Percentiles rank a stretch among this genome's conserved stretches.
Evolutionary conservation across 2,329 filamentous ascomycete species (phyloP).

Genomic region (Trichophyton equinum): DNA sequence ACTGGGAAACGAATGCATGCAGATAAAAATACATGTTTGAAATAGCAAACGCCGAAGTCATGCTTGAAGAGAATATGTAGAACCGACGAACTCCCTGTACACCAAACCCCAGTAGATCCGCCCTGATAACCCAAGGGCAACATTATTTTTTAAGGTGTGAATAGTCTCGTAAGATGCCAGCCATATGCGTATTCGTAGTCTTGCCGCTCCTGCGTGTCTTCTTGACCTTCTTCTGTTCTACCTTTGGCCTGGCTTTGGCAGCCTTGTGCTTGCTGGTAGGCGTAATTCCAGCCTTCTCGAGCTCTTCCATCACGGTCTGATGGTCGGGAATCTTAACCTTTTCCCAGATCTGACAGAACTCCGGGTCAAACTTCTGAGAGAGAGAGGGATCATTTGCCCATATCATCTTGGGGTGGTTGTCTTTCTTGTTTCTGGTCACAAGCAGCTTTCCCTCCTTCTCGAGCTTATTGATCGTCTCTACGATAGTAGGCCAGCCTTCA

Average conservation of each 20-base stretch:
- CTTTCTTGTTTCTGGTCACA: slow-evolving; percentile 84
- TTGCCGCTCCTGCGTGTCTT: slow-evolving; percentile 63
- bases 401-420: slow-evolving; percentile 70
- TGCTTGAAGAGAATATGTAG: not conserved
- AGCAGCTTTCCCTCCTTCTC: slow-evolving; percentile 69
- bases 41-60: not conserved
- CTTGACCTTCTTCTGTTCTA: slow-evolving; percentile 58
- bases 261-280: slow-evolving; percentile 71
- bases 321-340: slow-evolving; percentile 63
- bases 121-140: not conserved
- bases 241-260: slow-evolving; percentile 43
- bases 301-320: slow-evolving; percentile 63
- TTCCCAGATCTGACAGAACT: slow-evolving; percentile 76
- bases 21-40: not conserved
- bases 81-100: not conserved
- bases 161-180: slow-evolving; percentile 65
- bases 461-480: slow-evolving; percentile 62
- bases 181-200: slow-evolving; percentile 81
- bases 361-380: slow-evolving; percentile 60
- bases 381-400: slow-evolving; percentile 80
- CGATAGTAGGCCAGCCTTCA: slow-evolving; percentile 85
- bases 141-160: slow-evolving; percentile 31
- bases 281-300: slow-evolving; percentile 66
- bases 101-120: not conserved
- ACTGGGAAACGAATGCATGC: not conserved